These are phyloP conservation scores for Vitis rotundifolia DNA, from an alignment of 164 flowering plant species.

Conservation along the genomic window DNA sequence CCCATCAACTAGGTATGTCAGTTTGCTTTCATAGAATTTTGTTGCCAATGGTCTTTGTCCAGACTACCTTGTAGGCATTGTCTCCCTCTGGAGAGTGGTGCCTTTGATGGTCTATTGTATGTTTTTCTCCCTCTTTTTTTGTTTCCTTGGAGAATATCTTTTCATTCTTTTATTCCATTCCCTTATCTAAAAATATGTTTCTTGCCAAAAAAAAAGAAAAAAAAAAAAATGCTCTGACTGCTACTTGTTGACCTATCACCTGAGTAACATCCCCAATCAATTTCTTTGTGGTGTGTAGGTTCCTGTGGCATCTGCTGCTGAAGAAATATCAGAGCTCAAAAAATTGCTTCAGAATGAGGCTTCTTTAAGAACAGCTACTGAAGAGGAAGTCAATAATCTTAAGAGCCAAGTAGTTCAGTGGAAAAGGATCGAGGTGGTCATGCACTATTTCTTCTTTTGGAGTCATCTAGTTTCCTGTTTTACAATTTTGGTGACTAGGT, in stretches of 20 bases:
- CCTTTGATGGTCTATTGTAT: too few relatives aligned
- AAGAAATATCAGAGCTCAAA: slow-evolving; percentile 61
- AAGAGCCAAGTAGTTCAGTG: slow-evolving; percentile 57
- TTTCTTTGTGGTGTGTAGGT: slow-evolving; percentile 23
- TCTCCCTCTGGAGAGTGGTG: too few relatives aligned
- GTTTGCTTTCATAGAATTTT: too few relatives aligned
- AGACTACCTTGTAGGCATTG: too few relatives aligned
- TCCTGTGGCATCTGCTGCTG: slow-evolving; percentile 22
- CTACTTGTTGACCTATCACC: neutral
- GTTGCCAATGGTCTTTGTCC: too few relatives aligned
- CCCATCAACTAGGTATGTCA: too few relatives aligned
- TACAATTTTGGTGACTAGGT: neutral
- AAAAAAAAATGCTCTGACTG: neutral
- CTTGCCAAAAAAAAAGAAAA: too few relatives aligned
- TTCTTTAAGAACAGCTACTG: slow-evolving; percentile 63
- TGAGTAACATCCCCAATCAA: neutral
- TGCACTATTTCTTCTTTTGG: neutral
- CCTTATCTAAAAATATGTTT: too few relatives aligned
- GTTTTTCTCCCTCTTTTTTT: too few relatives aligned
- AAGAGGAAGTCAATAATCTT: slow-evolving; percentile 67
- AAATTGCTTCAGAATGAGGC: slow-evolving; percentile 66
- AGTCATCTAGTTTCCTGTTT: neutral
- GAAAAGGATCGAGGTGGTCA: slow-evolving; percentile 67
- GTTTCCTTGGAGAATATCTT: too few relatives aligned
- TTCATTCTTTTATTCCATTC: too few relatives aligned